These are phyloP conservation scores for Leptographium wingfieldii DNA, from an alignment of 2,329 filamentous ascomycete genomes.

Conservation along the genomic window DNA sequence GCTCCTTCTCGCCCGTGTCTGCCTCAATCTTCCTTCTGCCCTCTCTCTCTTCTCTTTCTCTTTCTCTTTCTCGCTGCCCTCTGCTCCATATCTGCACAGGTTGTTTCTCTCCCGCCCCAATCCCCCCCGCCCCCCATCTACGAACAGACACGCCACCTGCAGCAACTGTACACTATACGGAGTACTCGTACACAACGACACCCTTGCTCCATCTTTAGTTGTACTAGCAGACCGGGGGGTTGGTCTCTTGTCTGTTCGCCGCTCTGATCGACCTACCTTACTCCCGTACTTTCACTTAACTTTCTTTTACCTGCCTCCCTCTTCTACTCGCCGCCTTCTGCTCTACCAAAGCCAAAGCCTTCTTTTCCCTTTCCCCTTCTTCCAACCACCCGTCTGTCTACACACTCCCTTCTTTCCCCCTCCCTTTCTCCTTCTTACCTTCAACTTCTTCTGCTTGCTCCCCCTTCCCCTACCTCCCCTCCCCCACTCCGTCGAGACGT, in stretches of 20 bases:
- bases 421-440: slow-evolving; percentile 6
- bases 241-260: slow-evolving; percentile 9
- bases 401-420: slow-evolving; percentile 7
- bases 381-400: slow-evolving; percentile 6
- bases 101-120: neutral
- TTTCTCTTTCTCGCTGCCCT: neutral
- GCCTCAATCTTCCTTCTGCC: neutral
- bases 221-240: slow-evolving; percentile 12
- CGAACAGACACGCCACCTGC: slow-evolving; percentile 1
- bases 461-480: slow-evolving; percentile 10
- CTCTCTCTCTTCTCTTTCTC: neutral
- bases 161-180: neutral
- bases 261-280: slow-evolving; percentile 11
- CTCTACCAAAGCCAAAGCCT: slow-evolving; percentile 7
- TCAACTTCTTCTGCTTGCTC: slow-evolving; percentile 10
- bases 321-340: slow-evolving; percentile 5
- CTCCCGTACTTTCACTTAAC: slow-evolving; percentile 11
- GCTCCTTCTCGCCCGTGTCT: neutral
- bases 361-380: slow-evolving; percentile 10
- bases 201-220: slow-evolving; percentile 5
- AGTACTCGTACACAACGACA: neutral
- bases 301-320: slow-evolving; percentile 12
- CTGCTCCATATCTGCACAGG: neutral
- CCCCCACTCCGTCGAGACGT: slow-evolving; percentile 1
- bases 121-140: neutral